Evolutionary conservation across 2,329 filamentous ascomycete genomes (phyloP).

Genomic region (Ceratocystis cacaofunesta): DNA sequence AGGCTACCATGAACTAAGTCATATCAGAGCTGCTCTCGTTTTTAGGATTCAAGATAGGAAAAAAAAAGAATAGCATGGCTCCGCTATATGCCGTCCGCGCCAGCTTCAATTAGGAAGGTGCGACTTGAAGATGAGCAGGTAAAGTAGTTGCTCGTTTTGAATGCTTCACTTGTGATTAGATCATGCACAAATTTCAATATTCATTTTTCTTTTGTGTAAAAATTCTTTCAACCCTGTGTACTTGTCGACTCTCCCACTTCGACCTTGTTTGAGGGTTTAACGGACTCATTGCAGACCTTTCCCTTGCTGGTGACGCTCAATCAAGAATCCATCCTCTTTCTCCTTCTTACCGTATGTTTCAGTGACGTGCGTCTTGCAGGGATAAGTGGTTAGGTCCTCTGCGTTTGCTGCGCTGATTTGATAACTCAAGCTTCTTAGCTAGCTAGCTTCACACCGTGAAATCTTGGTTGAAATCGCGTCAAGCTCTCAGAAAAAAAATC

Average conservation of each 20-base stretch:
- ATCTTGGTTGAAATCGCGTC: not conserved
- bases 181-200: not conserved
- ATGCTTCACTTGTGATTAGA: not conserved
- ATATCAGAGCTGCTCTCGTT: not conserved
- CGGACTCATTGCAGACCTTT: not conserved
- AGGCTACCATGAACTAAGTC: no score
- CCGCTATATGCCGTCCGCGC: not conserved
- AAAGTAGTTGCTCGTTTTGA: not conserved
- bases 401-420: not conserved
- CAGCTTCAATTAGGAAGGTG: not conserved
- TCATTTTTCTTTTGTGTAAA: not conserved
- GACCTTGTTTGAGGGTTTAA: not conserved
- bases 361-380: not conserved
- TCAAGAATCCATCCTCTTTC: not conserved
- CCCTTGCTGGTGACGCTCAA: not conserved
- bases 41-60: not conserved
- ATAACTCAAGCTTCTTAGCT: not conserved
- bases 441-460: not conserved
- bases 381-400: not conserved
- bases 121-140: not conserved
- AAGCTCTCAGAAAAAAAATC: not conserved
- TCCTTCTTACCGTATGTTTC: not conserved
- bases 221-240: not conserved
- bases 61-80: not conserved
- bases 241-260: not conserved